phyloP scores from a whole-genome alignment of 768 basidiomycete species.

The Boletus vermiculosoides region DNA sequence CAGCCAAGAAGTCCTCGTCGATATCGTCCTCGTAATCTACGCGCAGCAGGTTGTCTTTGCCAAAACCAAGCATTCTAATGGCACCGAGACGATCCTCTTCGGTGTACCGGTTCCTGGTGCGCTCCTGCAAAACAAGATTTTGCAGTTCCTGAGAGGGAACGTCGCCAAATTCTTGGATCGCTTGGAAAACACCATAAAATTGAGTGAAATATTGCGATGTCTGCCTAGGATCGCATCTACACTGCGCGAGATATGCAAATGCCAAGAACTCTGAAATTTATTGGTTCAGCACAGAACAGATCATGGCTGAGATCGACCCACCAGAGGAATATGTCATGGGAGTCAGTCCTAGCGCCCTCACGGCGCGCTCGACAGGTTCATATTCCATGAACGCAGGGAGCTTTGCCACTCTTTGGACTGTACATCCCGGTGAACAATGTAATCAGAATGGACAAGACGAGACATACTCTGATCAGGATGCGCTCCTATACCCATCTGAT shows the following conservation, averaged over 20 bases:
- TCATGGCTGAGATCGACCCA: conserved; percentile 28
- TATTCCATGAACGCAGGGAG: conserved; percentile 42
- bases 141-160: conserved; percentile 48
- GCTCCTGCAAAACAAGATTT: conserved; percentile 59
- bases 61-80: conserved; percentile 61
- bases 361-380: conserved; percentile 38
- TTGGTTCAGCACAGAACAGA: conserved; percentile 4
- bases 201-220: conserved; percentile 65
- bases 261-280: conserved; percentile 55
- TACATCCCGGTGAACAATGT: conserved; percentile 5
- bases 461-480: conserved; percentile 73
- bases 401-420: conserved; percentile 57
- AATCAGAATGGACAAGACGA: neutral
- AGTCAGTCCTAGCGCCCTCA: conserved; percentile 63
- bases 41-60: conserved; percentile 51
- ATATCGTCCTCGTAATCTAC: conserved; percentile 74
- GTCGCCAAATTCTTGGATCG: conserved; percentile 50
- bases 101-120: conserved; percentile 63
- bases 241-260: conserved; percentile 81
- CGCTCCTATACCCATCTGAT: conserved; percentile 70
- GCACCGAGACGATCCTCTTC: conserved; percentile 51
- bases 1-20: conserved; percentile 64
- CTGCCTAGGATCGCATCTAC: conserved; percentile 69
- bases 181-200: conserved; percentile 50
- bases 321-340: conserved; percentile 63